These are phyloP conservation scores for Massariosphaeria phaeospora DNA, from an alignment of 495 filamentous ascomycete species.

Conservation along the genomic window DNA sequence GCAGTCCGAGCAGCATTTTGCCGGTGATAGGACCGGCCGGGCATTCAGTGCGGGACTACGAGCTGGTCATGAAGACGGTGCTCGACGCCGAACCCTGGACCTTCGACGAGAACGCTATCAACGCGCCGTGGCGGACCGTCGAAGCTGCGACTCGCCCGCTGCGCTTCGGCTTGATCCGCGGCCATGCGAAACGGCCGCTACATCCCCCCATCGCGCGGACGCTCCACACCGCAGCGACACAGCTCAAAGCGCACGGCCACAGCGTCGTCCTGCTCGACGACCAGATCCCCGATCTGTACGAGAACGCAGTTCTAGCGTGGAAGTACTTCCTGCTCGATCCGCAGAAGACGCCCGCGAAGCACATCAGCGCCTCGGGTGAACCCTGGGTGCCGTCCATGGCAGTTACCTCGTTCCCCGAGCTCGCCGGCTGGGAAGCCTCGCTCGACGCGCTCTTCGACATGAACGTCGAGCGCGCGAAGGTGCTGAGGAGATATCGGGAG, in stretches of 20 bases:
- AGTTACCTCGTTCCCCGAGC: constrained; percentile 17
- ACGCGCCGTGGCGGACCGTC: constrained; percentile 46
- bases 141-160: constrained; percentile 9
- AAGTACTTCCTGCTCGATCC: constrained; percentile 36
- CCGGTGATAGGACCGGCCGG: constrained; percentile 51
- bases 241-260: constrained; percentile 31
- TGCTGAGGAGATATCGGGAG: constrained; percentile 36
- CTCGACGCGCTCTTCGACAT: constrained; percentile 36
- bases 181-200: constrained; percentile 33
- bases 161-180: constrained; percentile 31
- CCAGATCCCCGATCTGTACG: constrained; percentile 26
- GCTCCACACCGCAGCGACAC: constrained; percentile 27
- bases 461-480: constrained; percentile 33
- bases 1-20: constrained; percentile 39
- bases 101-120: constrained; percentile 45
- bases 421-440: constrained; percentile 29
- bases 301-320: constrained; percentile 22
- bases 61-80: constrained; percentile 50
- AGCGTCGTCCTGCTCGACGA: constrained; percentile 24
- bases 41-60: constrained; percentile 45
- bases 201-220: constrained; percentile 35
- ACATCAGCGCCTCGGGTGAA: constrained; percentile 34
- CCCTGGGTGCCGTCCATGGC: constrained; percentile 32
- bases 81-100: constrained; percentile 47
- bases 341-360: constrained; percentile 26